These are phyloP conservation scores for Globisporangium ultimum DNA, from an alignment of 352 stramenopile species.

Conservation along the genomic window DNA sequence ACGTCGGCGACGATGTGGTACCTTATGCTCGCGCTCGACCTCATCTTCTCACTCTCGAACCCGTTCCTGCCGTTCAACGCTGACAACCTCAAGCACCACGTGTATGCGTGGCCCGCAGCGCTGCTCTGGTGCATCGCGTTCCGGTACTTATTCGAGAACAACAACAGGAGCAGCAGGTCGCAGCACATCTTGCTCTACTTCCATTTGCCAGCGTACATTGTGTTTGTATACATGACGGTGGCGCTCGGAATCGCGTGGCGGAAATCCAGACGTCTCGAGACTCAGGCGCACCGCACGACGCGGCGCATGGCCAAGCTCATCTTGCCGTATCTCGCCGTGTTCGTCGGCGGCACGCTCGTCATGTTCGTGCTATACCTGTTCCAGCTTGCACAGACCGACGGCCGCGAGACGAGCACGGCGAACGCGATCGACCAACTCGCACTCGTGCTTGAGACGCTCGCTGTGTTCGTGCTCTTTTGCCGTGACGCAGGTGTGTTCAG, in stretches of 20 bases:
- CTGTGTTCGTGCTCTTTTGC: conserved; percentile 73
- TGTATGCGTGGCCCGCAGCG: conserved; percentile 73
- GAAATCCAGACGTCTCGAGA: conserved; percentile 69
- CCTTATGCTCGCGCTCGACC: conserved; percentile 80
- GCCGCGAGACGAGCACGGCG: conserved; percentile 32
- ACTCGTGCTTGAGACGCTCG: conserved; percentile 67
- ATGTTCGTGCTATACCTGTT: conserved; percentile 53
- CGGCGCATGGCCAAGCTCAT: conserved; percentile 84
- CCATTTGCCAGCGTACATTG: conserved; percentile 60
- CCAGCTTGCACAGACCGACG: conserved; percentile 20
- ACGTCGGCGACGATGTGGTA: conserved; percentile 79
- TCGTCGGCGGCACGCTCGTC: conserved; percentile 44
- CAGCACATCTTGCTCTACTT: conserved; percentile 65
- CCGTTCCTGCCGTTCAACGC: conserved; percentile 85
- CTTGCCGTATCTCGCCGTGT: conserved; percentile 70
- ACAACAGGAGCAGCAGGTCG: conserved; percentile 14
- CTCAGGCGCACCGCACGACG: conserved; percentile 72
- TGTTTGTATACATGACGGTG: conserved; percentile 61
- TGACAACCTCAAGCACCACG: conserved; percentile 82
- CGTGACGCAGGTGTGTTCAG: conserved; percentile 66
- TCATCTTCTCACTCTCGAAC: conserved; percentile 87
- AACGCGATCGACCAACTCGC: conserved; percentile 71
- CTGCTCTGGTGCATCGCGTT: conserved; percentile 69
- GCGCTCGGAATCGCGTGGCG: conserved; percentile 64
- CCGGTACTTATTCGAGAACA: conserved; percentile 47